phyloP scores from a whole-genome alignment of 768 basidiomycete species.

The Serendipita indica region DNA sequence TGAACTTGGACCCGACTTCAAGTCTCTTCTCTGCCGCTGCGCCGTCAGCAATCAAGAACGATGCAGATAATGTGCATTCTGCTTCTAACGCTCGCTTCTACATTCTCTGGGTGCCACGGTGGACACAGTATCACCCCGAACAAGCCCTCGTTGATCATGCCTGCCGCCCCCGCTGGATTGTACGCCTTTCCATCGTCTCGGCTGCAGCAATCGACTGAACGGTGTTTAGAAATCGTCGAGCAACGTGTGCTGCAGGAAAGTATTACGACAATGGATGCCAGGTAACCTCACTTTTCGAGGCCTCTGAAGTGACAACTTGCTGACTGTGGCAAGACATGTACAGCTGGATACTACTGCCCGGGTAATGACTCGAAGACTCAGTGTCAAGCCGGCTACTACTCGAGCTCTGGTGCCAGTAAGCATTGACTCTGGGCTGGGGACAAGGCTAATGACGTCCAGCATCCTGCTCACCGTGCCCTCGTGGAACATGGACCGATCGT shows the following conservation, averaged over 20 bases:
- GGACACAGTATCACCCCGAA: background rate
- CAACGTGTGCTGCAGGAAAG: constrained; percentile 2
- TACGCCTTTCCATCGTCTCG: no score
- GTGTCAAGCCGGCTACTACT: background rate
- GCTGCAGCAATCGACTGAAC: background rate
- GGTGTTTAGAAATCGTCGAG: background rate
- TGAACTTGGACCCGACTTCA: no score
- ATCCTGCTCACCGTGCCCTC: background rate
- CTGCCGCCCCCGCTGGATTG: no score
- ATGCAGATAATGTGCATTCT: no score
- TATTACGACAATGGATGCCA: constrained; percentile 4
- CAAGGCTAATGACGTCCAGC: background rate
- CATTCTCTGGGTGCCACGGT: background rate
- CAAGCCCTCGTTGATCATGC: no score
- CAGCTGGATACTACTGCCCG: background rate
- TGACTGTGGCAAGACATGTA: background rate
- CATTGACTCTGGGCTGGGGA: background rate
- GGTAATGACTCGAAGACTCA: background rate
- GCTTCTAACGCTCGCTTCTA: no score
- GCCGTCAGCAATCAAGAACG: no score
- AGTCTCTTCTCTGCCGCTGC: no score
- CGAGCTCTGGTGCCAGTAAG: background rate
- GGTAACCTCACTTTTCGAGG: background rate
- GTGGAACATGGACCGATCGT: background rate
- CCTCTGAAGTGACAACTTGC: background rate